Evolutionary conservation across 371 early-diverging fungal genomes (phyloP), one percentile per base, ranked within the genome.

Genomic region (Rhizopus arrhizus): DNA sequence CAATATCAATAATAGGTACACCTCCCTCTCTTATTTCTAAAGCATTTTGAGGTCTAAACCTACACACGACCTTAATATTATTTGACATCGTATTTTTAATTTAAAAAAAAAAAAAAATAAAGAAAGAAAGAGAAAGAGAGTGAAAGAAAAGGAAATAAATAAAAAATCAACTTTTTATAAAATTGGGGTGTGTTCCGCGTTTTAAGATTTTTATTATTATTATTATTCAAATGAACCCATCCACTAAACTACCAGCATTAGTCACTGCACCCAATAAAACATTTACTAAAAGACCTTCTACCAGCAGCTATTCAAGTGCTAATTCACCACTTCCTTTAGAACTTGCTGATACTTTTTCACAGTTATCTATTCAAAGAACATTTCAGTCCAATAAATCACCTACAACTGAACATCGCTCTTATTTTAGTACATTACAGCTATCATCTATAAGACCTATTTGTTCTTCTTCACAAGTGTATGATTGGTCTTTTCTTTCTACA

Each of bases 31-130:
- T 82, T 57, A 88, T 87, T 82, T 97, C 98, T 43, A 92, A 73
- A 57, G 86, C 73, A 75, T 97, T 97, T 72, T 95, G 94, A 51
- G 98, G 98, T 58, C 96, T 85, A 81, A 97, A 95, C 56, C 98
- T 90, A 80, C 95, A 94, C 57, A 96, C 90, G 62, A 97, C 98
- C 75, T 91, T 89, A 74, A 96, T 96, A 80, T 93, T 94, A 74
- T 89, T 91, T 50, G 75, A 71, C 75, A 78, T 78, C 15, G 47
- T 55, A 40, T 55, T 11, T 4, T 13, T 28, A 8, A 4, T 16
- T 10, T 52, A 52, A 42, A 11, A 59, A 32, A 51, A 50, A 53
- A 56, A 58, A 48, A 34, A 45, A 61, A 34, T 63, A 38, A 54
- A 56, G 53, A 33, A 61, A 60, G 63, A 42, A 64, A 57, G 45